These are phyloP conservation scores for Kewa caespitosa DNA, from an alignment of 179 eudicot species.

Conservation along the genomic window DNA sequence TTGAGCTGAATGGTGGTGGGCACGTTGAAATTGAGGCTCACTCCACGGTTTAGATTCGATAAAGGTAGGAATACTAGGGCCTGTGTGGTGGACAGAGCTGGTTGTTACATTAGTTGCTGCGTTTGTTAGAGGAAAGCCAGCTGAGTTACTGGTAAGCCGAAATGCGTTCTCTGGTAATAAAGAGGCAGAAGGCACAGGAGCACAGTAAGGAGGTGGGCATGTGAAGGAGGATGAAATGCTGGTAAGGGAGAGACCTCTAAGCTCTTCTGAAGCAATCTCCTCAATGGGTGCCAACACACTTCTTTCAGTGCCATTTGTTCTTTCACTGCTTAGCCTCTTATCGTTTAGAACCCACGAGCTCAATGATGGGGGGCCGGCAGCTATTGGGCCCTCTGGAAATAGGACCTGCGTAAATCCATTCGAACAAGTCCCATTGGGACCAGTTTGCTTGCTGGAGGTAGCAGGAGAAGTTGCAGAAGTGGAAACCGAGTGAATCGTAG, in stretches of 20 bases:
- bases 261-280: conserved; percentile 46
- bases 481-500: conserved; percentile 33
- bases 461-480: conserved; percentile 1
- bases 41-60: conserved; percentile 60
- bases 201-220: conserved; percentile 29
- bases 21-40: conserved; percentile 34
- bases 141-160: conserved; percentile 39
- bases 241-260: conserved; percentile 34
- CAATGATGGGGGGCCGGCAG: conserved; percentile 84
- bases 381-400: conserved; percentile 25
- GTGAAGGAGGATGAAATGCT: conserved; percentile 4
- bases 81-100: conserved; percentile 12
- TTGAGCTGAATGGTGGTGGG: conserved; percentile 34
- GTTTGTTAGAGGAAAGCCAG: conserved; percentile 27
- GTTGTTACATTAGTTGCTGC: conserved; percentile 29
- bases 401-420: too few relatives aligned
- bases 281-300: conserved; percentile 54
- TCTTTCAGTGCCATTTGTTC: conserved; percentile 38
- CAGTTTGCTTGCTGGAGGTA: conserved; percentile 27
- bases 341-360: conserved; percentile 73
- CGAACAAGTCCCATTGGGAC: conserved; percentile 9
- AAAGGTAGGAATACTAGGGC: conserved; percentile 28
- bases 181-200: conserved; percentile 69
- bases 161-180: conserved; percentile 49
- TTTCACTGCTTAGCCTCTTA: conserved; percentile 35